phyloP scores from a whole-genome alignment of 306 rosid species.

The Ammopiptanthus mongolicus region DNA sequence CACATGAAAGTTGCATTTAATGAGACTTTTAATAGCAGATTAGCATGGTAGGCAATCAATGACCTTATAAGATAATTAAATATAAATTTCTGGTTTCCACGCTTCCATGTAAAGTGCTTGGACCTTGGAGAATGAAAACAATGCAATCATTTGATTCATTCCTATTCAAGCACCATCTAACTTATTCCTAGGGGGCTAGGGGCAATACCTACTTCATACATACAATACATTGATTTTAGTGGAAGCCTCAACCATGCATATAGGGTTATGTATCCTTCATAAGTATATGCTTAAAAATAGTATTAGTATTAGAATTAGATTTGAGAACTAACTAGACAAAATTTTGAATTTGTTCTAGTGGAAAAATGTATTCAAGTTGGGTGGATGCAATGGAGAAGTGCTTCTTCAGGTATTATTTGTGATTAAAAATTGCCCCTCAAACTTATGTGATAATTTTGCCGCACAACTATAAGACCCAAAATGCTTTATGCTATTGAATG shows the following conservation, averaged over 20 bases:
- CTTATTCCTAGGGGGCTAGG: neutral
- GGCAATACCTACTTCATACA: neutral
- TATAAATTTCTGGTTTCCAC: neutral
- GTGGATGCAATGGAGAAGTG: no score
- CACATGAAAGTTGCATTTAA: conserved; percentile 9
- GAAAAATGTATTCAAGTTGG: neutral
- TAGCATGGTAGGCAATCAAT: neutral
- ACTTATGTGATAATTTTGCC: no score
- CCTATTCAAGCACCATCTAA: neutral
- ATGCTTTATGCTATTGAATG: no score
- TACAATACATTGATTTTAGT: neutral
- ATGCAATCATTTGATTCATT: neutral
- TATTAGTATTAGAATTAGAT: neutral
- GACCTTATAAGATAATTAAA: neutral
- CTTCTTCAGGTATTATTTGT: no score
- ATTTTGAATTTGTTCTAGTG: neutral
- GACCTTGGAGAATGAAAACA: conserved; percentile 8
- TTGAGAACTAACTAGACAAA: neutral
- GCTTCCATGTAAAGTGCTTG: neutral
- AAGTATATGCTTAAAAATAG: neutral
- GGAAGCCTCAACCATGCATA: neutral
- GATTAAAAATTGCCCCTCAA: no score
- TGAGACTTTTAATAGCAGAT: neutral
- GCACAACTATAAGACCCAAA: no score
- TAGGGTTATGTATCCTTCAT: neutral